Conservation (phyloP, 208 protist species). For the Naegleria gruberi region DNA sequence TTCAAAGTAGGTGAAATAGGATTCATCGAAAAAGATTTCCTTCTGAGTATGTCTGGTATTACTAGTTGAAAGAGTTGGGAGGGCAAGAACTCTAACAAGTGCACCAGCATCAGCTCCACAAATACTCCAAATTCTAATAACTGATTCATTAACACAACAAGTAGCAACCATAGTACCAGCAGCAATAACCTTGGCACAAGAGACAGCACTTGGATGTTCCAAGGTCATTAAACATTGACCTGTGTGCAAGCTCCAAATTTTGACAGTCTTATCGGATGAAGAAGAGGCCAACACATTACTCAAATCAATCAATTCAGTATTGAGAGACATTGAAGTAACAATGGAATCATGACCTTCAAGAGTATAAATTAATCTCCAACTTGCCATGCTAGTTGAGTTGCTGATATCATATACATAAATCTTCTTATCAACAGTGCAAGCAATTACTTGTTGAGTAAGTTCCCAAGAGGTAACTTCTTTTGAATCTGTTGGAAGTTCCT, state of each 20-base stretch:
- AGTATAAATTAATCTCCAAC: background rate
- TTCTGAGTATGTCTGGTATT: background rate
- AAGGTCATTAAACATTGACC: background rate
- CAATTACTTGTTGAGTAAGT: background rate
- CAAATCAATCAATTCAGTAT: background rate
- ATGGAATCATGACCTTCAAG: background rate
- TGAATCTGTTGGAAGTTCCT: background rate
- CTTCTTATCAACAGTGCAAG: background rate
- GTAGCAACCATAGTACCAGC: background rate
- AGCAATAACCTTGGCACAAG: slow-evolving; percentile 5
- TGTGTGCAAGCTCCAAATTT: slow-evolving; percentile 9
- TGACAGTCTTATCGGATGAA: background rate
- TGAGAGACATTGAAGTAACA: background rate
- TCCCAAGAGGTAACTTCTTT: background rate
- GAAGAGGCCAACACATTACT: background rate
- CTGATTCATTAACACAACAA: background rate
- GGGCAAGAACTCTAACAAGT: background rate
- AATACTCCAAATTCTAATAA: slow-evolving; percentile 2
- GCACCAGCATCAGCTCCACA: background rate
- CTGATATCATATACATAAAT: background rate
- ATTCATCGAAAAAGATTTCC: background rate
- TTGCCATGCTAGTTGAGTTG: background rate
- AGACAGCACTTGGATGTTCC: background rate
- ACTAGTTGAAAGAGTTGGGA: background rate
- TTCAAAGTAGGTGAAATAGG: slow-evolving; percentile 1